Base-by-base conservation (phyloP, 768 basidiomycete species). In the Suillus spraguei region DNA sequence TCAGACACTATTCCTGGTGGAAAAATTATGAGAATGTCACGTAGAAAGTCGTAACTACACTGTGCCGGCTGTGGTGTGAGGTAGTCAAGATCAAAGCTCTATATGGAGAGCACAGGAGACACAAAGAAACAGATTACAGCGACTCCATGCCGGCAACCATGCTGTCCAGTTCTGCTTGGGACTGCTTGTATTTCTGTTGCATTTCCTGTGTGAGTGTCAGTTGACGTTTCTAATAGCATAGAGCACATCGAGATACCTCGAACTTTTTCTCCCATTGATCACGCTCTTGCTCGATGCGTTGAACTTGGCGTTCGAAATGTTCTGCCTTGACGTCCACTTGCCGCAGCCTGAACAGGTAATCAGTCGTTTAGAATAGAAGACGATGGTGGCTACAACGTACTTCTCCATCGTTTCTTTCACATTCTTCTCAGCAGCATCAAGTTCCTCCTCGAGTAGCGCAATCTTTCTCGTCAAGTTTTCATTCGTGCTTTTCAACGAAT, bases 311-410 rank as follows among this genome's bases (percentile, higher is more conserved):
- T 79, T 98, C 97, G 74, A 94, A 97, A 80, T 99, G 95, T 77
- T 99, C 97, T 11, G 97, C 97, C 81, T 98, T 99, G 78, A 99
- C 91, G 74, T 99, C 97, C 63, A 97, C 95, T 73, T 97, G 94
- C 66, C 97, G 84, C 70, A 99, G 83, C 77, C 97, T 99, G 69
- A 49, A 35, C 33, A 20, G 60, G 61, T 62, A 64, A 69, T 71
- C 63, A 71, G 67, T 17, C 41, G 63, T 60, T 53, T 65, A 70
- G 66, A 38, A 42, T 5, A 70, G 68, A 66, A 50, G 60, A 33
- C 24, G 22, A 38, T 10, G 28, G 59, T 4, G 28, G 58, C 63
- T 39, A 47, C 17, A 42, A 86, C 93, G 71, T 73, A 97, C 97
- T 95, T 97, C 79, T 98, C 97, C 36, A 92, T 89, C 1, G 94